Base-by-base conservation (phyloP, 129 eudicot species). In the Centaurea solstitialis region DNA sequence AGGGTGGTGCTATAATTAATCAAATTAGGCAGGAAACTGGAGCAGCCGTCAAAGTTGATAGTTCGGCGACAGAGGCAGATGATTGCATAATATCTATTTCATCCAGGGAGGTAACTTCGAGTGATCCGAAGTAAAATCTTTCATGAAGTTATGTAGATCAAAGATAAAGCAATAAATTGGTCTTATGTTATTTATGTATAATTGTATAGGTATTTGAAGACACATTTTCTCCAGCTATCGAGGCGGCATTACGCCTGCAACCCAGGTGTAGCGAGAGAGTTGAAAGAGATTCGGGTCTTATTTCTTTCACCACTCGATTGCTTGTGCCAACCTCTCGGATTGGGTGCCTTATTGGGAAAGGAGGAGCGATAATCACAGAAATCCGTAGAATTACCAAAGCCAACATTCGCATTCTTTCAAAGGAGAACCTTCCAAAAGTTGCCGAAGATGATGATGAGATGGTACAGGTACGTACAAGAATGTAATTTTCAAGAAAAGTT, bases 321-420 rank as follows among this genome's bases (percentile, higher is more conserved):
- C 98, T 95, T 65, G 99, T 95, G 40, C 98, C 97, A 37, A 78
- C 90, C 4, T 93, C 99, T 70, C 89, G 91, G 38, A 88, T 95
- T 83, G 99, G 99, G 30, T 93, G 98, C 83, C 97, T 95, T 73
- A 93, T 95, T 75, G 99, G 99, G 65, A 95, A 91, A 91, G 98
- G 98, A 38, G 99, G 99, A 12, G 82, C 97, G 57, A 95, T 95
- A 77, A 89, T 96, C 68, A 83, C 92, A 9, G 99, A 93, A 72
- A 96, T 96, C 83, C 89, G 99, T 81, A 96, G 84, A 83, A 85
- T 87, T 64, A 96, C 93, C 71, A 93, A 89, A 87, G 98, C 99
- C 65, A 96, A 88, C 80, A 89, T 96, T 65, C 98, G 98, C 50
- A 93, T 96, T 50, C 83, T 96, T 41, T 88, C 99, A 9, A 96